These are phyloP conservation scores for Hyaloscypha bicolor DNA, from an alignment of 495 filamentous ascomycete genomes.

Conservation along the genomic window DNA sequence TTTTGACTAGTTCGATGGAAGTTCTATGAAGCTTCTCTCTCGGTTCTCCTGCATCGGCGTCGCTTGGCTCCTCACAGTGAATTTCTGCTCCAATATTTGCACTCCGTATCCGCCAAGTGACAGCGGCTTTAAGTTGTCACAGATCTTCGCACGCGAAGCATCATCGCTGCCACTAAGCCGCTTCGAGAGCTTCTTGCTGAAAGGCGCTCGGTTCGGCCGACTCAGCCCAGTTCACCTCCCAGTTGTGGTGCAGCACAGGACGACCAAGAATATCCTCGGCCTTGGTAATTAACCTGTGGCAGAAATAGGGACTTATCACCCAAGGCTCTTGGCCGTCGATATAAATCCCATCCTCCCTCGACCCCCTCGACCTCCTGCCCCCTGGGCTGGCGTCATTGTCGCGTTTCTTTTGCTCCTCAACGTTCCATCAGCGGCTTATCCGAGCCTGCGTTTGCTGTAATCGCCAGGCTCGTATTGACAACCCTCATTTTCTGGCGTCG, in stretches of 20 bases:
- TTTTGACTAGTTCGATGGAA: too few relatives aligned
- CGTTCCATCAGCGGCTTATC: conserved; percentile 25
- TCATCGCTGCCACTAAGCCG: conserved; percentile 1
- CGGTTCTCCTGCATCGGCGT: not conserved
- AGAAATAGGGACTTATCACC: conserved; percentile 2
- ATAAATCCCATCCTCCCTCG: conserved; percentile 16
- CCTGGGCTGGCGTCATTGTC: not conserved
- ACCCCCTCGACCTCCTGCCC: not conserved
- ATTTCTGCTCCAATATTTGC: not conserved
- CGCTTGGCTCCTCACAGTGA: not conserved
- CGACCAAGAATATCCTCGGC: conserved; percentile 21
- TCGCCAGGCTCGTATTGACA: conserved; percentile 27
- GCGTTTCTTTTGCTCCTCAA: conserved; percentile 9
- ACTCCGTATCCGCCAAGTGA: not conserved
- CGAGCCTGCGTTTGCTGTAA: conserved; percentile 13
- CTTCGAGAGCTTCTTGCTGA: not conserved
- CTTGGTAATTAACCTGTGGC: conserved; percentile 12
- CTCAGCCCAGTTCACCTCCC: conserved; percentile 27
- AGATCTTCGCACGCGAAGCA: conserved; percentile 2
- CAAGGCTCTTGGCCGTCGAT: conserved; percentile 1
- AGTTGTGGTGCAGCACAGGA: conserved; percentile 2
- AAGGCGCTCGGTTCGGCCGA: conserved; percentile 23
- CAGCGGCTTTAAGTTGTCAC: conserved; percentile 1
- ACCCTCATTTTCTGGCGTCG: conserved; percentile 12
- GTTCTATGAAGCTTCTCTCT: not conserved